Conservation (phyloP, 768 basidiomycete species). For the Lanmaoa rubissima region DNA sequence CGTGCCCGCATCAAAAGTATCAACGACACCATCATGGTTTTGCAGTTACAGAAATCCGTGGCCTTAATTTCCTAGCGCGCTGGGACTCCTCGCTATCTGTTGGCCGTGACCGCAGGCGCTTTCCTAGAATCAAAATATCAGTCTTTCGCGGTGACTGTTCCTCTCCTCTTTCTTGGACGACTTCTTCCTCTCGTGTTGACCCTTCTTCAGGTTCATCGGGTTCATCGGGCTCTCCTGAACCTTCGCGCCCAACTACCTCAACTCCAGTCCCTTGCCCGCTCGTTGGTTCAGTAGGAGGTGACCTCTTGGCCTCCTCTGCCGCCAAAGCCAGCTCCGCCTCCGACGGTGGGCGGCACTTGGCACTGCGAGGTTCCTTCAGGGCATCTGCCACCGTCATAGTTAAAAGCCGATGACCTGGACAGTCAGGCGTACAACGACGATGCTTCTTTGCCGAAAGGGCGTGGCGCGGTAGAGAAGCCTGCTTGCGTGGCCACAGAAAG, state of each 20-base stretch:
- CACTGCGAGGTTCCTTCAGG: constrained; percentile 20
- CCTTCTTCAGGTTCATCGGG: constrained; percentile 12
- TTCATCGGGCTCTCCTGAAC: constrained; percentile 12
- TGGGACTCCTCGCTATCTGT: constrained; percentile 11
- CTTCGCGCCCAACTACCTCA: constrained; percentile 1
- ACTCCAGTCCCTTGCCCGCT: neutral
- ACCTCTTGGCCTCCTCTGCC: constrained; percentile 5
- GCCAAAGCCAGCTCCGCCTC: constrained; percentile 22
- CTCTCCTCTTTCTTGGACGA: neutral
- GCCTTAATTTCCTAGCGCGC: constrained; percentile 14
- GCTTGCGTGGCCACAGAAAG: constrained; percentile 25
- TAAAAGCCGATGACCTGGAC: constrained; percentile 25
- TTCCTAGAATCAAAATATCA: neutral
- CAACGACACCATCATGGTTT: constrained; percentile 2
- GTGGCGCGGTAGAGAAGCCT: constrained; percentile 24
- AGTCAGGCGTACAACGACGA: constrained; percentile 11
- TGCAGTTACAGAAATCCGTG: neutral
- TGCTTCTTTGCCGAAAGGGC: constrained; percentile 26
- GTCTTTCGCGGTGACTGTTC: neutral
- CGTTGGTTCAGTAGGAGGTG: neutral
- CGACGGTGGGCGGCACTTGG: constrained; percentile 22
- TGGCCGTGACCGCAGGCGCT: constrained; percentile 17
- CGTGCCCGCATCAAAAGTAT: neutral
- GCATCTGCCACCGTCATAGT: constrained; percentile 16
- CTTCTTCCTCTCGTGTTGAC: constrained; percentile 7